Evolutionary conservation across 108 stramenopile species (phyloP).

Genomic region (Epithemia pelagica): DNA sequence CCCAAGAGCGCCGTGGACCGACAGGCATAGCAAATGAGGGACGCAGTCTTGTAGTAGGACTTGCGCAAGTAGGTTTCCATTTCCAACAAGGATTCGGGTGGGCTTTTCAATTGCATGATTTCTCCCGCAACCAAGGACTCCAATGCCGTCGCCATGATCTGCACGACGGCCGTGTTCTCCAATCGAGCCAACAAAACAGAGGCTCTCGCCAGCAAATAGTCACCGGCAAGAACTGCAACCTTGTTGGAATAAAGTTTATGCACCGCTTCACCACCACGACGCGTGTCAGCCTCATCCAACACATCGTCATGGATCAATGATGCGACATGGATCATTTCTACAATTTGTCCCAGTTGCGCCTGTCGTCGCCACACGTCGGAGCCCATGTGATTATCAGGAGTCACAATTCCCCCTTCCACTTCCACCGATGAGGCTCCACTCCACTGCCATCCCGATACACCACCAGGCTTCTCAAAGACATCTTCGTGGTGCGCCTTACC

Average conservation of each 20-base stretch:
- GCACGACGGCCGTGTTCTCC: constrained; percentile 91
- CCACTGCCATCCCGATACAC: constrained; percentile 52
- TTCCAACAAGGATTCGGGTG: constrained; percentile 78
- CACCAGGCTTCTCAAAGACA: constrained; percentile 24
- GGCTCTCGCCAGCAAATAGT: constrained; percentile 90
- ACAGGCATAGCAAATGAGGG: constrained; percentile 90
- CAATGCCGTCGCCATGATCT: constrained; percentile 96
- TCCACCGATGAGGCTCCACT: constrained; percentile 70
- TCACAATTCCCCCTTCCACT: constrained; percentile 56
- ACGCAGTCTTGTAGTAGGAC: constrained; percentile 97
- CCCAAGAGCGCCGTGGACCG: constrained; percentile 86
- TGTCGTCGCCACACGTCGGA: constrained; percentile 82
- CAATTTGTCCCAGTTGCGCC: constrained; percentile 92
- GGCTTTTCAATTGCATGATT: constrained; percentile 93
- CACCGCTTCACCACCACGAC: constrained; percentile 91
- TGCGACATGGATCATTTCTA: constrained; percentile 99
- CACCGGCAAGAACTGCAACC: constrained; percentile 97
- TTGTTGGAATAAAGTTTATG: constrained; percentile 98
- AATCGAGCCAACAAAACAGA: constrained; percentile 89
- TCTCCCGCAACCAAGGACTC: constrained; percentile 94
- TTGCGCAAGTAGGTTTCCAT: constrained; percentile 89
- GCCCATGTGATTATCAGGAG: constrained; percentile 68
- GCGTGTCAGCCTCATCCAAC: constrained; percentile 94
- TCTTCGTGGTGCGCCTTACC: not conserved
- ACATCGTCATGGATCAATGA: constrained; percentile 97